phyloP scores from a whole-genome alignment of 345 rosid species.

The Firmiana major region DNA sequence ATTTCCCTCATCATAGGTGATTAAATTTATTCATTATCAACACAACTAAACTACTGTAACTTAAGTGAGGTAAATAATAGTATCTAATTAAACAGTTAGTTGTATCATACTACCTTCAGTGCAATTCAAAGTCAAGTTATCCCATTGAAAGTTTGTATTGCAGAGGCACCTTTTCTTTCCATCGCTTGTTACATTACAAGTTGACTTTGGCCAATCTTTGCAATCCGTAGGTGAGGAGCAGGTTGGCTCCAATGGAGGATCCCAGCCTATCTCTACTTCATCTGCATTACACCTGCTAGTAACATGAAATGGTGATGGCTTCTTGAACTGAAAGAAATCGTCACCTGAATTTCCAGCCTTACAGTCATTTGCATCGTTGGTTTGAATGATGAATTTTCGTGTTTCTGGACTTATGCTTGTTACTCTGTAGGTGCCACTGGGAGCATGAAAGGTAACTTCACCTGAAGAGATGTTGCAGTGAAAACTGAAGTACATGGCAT shows the following conservation, averaged over 20 bases:
- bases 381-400: constrained; percentile 35
- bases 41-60: background rate
- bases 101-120: constrained; percentile 34
- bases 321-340: constrained; percentile 12
- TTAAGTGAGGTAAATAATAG: background rate
- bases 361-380: constrained; percentile 22
- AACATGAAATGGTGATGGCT: constrained; percentile 33
- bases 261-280: constrained; percentile 57
- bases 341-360: constrained; percentile 14
- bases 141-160: constrained; percentile 39
- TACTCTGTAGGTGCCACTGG: constrained; percentile 32
- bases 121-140: constrained; percentile 40
- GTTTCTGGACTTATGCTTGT: constrained; percentile 38
- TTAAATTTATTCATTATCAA: background rate
- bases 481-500: constrained; percentile 48
- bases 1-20: background rate
- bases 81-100: background rate
- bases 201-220: constrained; percentile 52
- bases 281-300: constrained; percentile 35
- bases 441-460: constrained; percentile 35
- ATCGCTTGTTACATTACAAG: constrained; percentile 35
- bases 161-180: constrained; percentile 48
- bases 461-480: constrained; percentile 44
- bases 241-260: constrained; percentile 49
- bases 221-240: constrained; percentile 48